phyloP scores from a whole-genome alignment of 805 yeast genomes.

The Yarrowia divulgata region DNA sequence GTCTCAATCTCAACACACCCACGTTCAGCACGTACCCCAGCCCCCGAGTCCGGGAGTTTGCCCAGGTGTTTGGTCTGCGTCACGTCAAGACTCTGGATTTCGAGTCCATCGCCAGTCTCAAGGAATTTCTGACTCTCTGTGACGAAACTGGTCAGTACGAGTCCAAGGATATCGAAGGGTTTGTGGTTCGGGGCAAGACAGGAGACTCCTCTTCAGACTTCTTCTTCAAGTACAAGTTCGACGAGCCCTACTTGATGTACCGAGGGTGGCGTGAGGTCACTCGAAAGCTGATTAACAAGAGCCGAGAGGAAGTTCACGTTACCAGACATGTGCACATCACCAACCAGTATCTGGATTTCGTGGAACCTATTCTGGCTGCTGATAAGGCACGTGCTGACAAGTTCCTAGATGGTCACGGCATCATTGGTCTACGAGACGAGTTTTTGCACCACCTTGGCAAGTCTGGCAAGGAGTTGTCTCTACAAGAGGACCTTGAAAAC shows the following conservation, averaged over 20 bases:
- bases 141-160: slow-evolving; percentile 74
- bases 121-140: slow-evolving; percentile 61
- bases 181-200: slow-evolving; percentile 76
- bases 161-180: slow-evolving; percentile 85
- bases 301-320: slow-evolving; percentile 44
- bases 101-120: slow-evolving; percentile 54
- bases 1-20: slow-evolving; percentile 74
- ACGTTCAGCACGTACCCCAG: slow-evolving; percentile 71
- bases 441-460: slow-evolving; percentile 64
- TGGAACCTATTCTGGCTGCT: slow-evolving; percentile 59
- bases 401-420: slow-evolving; percentile 68
- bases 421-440: slow-evolving; percentile 71
- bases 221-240: slow-evolving; percentile 93
- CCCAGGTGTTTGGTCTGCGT: slow-evolving; percentile 72
- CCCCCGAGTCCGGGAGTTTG: slow-evolving; percentile 66
- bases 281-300: slow-evolving; percentile 51
- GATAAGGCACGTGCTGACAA: slow-evolving; percentile 57
- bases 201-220: slow-evolving; percentile 54
- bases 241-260: slow-evolving; percentile 91
- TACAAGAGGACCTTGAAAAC: slow-evolving; percentile 14
- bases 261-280: slow-evolving; percentile 92
- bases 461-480: slow-evolving; percentile 62
- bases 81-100: slow-evolving; percentile 53
- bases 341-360: slow-evolving; percentile 69
- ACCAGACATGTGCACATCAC: slow-evolving; percentile 50